Conservation (phyloP, 768 basidiomycete genomes). For the Lactarius evosmus region DNA sequence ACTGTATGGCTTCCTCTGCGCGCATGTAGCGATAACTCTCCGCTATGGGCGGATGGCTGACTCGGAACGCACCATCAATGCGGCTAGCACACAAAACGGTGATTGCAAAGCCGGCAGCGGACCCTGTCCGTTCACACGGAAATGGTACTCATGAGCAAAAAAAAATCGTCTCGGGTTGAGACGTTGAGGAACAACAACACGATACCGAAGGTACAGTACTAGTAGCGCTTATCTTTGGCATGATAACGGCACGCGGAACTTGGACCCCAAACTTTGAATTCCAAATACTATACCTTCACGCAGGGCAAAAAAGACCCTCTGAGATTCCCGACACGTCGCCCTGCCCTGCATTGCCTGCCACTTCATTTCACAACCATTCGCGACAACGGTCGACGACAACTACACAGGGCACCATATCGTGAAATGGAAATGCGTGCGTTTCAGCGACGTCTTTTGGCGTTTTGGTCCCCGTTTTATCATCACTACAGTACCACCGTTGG, state of each 20-base stretch:
- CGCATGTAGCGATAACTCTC: background rate
- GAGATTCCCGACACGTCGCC: background rate
- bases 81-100: background rate
- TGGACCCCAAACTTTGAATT: background rate
- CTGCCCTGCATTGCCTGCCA: background rate
- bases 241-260: background rate
- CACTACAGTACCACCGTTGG: background rate
- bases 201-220: background rate
- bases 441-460: background rate
- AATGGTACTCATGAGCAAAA: background rate
- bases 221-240: background rate
- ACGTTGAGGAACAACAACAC: background rate
- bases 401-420: background rate
- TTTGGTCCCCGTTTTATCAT: background rate
- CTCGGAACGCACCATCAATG: background rate
- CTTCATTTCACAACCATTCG: background rate
- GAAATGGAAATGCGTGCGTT: background rate
- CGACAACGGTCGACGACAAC: background rate
- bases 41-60: constrained; percentile 3
- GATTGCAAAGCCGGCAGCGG: background rate
- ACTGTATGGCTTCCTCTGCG: background rate
- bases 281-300: background rate
- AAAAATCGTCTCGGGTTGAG: background rate
- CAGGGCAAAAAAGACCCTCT: background rate
- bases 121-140: background rate